Evolutionary conservation across 2,329 filamentous ascomycete genomes (phyloP), one percentile per base, ranked within the genome.

Genomic region (Alternaria viburni): DNA sequence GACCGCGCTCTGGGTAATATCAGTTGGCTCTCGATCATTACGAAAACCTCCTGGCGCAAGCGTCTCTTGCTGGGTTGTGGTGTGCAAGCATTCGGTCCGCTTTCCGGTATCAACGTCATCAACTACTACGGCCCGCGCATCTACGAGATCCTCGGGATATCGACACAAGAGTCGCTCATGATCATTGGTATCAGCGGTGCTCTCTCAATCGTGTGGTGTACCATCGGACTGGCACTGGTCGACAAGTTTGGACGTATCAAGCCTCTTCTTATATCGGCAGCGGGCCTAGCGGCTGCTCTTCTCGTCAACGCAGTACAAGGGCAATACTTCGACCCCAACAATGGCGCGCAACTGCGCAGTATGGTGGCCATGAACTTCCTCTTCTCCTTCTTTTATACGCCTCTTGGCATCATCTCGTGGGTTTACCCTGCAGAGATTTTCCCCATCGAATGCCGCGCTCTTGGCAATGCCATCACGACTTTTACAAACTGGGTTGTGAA

Each of bases 131-230:
- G 81, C 4, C 57, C 80, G 0, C 75, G 80, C 0, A 81, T 85
- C 36, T 85, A 85, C 67, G 70, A 74, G 12, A 77, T 81, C 5
- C 77, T 85, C 0, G 82, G 83, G 7, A 81, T 86, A 45, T 72
- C 75, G 3, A 82, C 78, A 0, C 79, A 80, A 8, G 82, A 79
- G 1, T 83, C 83, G 0, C 79, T 86, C 5, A 81, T 86, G 77
- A 84, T 86, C 51, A 82, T 85, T 63, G 85, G 84, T 4, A 81
- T 86, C 65, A 84, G 81, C 68, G 84, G 84, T 23, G 83, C 83
- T 1, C 77, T 86, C 8, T 82, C 83, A 0, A 83, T 83, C 28
- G 72, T 84, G 21, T 86, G 82, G 79, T 83, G 83, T 63, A 83
- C 70, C 11, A 66, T 71, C 6, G 83, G 83, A 54, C 80, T 86